These are phyloP conservation scores for Dillenia suffruticosa DNA, from an alignment of 164 flowering plant species.

Conservation along the genomic window DNA sequence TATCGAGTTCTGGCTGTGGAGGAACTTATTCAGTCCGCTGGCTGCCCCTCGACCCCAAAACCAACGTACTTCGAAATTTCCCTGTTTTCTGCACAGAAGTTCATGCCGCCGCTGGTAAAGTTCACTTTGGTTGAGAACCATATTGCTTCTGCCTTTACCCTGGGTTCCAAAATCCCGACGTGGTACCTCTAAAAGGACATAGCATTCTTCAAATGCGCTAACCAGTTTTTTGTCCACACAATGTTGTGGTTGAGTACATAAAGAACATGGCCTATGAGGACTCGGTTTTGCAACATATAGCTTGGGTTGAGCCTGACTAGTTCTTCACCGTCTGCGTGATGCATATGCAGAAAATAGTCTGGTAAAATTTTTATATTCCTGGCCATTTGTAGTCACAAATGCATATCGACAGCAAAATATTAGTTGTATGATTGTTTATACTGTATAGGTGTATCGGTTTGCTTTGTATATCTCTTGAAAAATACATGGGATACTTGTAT, in stretches of 20 bases:
- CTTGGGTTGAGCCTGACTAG: no score
- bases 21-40: slow-evolving; percentile 53
- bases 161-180: slow-evolving; percentile 3
- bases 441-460: no score
- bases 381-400: no score
- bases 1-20: slow-evolving; percentile 51
- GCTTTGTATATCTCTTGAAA: no score
- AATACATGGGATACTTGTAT: no score
- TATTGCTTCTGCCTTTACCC: slow-evolving; percentile 8
- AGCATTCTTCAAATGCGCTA: not conserved
- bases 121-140: slow-evolving; percentile 13
- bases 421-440: no score
- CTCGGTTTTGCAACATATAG: no score
- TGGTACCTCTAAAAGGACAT: not conserved
- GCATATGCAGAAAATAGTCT: no score
- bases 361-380: no score
- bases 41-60: slow-evolving; percentile 68
- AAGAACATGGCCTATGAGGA: not conserved
- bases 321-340: no score
- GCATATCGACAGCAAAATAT: no score
- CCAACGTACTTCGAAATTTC: slow-evolving; percentile 69
- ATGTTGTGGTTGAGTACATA: not conserved
- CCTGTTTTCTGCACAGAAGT: slow-evolving; percentile 16
- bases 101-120: slow-evolving; percentile 7
- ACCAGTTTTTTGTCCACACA: slow-evolving; percentile 19